Percentiles rank a stretch among this genome's conserved stretches.
These are phyloP conservation scores for Amanita rimosa DNA, from an alignment of 768 basidiomycete genomes.

Conservation along the genomic window DNA sequence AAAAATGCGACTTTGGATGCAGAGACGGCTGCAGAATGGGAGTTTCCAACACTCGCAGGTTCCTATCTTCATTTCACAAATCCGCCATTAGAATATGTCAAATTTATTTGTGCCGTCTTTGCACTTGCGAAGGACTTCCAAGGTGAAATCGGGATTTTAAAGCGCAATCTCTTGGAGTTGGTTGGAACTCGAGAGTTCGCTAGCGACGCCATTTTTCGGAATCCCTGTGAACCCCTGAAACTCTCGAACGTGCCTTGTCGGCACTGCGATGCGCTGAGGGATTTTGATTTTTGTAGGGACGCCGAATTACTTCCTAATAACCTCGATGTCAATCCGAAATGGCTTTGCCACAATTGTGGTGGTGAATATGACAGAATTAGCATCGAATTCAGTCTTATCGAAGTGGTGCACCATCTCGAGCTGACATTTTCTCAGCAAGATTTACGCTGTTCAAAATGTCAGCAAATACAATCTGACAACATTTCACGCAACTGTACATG, in stretches of 20 bases:
- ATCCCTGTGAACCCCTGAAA: conserved; percentile 85
- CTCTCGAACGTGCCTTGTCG: conserved; percentile 81
- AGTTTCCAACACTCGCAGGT: conserved; percentile 83
- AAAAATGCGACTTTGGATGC: conserved; percentile 49
- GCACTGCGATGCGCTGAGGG: conserved; percentile 73
- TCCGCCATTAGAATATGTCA: conserved; percentile 82
- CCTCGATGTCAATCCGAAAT: conserved; percentile 39
- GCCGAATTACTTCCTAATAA: conserved; percentile 62
- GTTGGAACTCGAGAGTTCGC: conserved; percentile 83
- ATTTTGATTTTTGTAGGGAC: conserved; percentile 95
- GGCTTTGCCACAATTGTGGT: conserved; percentile 63
- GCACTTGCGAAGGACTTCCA: conserved; percentile 68
- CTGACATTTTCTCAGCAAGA: conserved; percentile 82
- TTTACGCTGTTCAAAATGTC: conserved; percentile 78
- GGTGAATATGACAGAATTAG: conserved; percentile 82
- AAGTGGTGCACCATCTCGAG: conserved; percentile 60
- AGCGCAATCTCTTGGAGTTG: conserved; percentile 82
- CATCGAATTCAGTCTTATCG: conserved; percentile 82
- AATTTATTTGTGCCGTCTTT: conserved; percentile 77
- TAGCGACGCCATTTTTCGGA: conserved; percentile 73
- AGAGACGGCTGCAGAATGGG: conserved; percentile 42
- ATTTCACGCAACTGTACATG: conserved; percentile 79
- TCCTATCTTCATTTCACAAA: conserved; percentile 70
- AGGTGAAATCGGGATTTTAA: conserved; percentile 81
- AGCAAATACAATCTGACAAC: conserved; percentile 85